phyloP scores from a whole-genome alignment of 225 moss, liverwort and hornwort species.

The Asterella californica region DNA sequence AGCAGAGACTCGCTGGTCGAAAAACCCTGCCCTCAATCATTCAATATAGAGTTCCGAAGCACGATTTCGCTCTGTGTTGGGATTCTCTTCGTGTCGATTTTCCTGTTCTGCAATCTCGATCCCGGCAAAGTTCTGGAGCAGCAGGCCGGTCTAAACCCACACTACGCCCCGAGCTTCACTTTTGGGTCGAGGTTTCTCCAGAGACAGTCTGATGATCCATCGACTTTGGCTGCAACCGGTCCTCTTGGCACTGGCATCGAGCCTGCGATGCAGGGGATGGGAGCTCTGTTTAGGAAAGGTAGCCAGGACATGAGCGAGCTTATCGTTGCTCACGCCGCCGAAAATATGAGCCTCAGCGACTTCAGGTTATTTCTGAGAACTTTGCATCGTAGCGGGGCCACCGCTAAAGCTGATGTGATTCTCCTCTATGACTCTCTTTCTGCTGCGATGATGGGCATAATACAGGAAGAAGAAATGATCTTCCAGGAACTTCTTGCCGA shows the following conservation, averaged over 20 bases:
- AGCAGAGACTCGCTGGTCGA: conserved; percentile 13
- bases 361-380: conserved; percentile 28
- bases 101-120: conserved; percentile 23
- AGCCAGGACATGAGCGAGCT: conserved; percentile 21
- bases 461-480: conserved; percentile 27
- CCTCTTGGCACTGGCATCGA: not conserved
- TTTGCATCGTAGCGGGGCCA: conserved; percentile 27
- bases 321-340: conserved; percentile 19
- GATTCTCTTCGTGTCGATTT: conserved; percentile 10
- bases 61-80: conserved; percentile 18
- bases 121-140: conserved; percentile 21
- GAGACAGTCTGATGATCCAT: not conserved
- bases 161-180: not conserved
- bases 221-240: not conserved
- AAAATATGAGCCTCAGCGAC: conserved; percentile 16
- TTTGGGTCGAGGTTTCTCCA: conserved; percentile 23
- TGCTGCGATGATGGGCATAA: conserved; percentile 2
- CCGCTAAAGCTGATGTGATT: conserved; percentile 26
- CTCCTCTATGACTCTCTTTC: conserved; percentile 17
- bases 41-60: conserved; percentile 20
- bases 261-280: conserved; percentile 30
- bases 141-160: not conserved
- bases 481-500: conserved; percentile 20
- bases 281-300: conserved; percentile 24
- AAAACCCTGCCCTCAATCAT: conserved; percentile 9